Evolutionary conservation across 352 stramenopile genomes (phyloP).

Genomic region (Phytophthora kernoviae): DNA sequence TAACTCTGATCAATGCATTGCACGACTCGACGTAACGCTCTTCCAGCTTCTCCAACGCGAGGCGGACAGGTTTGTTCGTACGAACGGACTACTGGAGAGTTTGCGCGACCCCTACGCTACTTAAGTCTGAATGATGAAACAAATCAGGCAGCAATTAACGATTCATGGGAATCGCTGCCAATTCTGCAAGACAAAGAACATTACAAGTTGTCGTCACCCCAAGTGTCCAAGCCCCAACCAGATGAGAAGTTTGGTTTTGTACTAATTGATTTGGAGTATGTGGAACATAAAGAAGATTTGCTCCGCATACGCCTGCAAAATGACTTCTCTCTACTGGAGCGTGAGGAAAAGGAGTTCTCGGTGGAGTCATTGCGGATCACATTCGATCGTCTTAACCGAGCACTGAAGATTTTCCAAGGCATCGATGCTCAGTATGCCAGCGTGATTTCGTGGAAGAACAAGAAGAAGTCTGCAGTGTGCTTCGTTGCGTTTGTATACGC

Average conservation of each 20-base stretch:
- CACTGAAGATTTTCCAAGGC: slow-evolving; percentile 73
- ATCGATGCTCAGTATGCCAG: slow-evolving; percentile 77
- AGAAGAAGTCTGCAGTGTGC: slow-evolving; percentile 72
- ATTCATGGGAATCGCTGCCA: slow-evolving; percentile 36
- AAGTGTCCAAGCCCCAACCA: slow-evolving; percentile 29
- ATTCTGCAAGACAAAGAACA: slow-evolving; percentile 48
- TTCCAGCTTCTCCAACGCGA: slow-evolving; percentile 83
- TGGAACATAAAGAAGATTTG: slow-evolving; percentile 75
- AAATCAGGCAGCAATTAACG: slow-evolving; percentile 39
- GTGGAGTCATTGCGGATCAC: slow-evolving; percentile 79
- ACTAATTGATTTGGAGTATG: slow-evolving; percentile 66
- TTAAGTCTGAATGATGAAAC: slow-evolving; percentile 52
- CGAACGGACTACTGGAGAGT: slow-evolving; percentile 50
- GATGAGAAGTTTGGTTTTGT: slow-evolving; percentile 62
- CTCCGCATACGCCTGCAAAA: slow-evolving; percentile 63
- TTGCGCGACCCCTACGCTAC: slow-evolving; percentile 48
- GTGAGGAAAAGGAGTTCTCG: slow-evolving; percentile 81
- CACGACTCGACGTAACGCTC: slow-evolving; percentile 67
- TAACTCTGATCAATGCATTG: slow-evolving; percentile 75
- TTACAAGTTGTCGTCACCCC: slow-evolving; percentile 46
- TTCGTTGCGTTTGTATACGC: slow-evolving; percentile 62
- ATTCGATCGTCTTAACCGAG: slow-evolving; percentile 73
- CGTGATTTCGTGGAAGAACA: slow-evolving; percentile 89
- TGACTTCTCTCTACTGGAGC: slow-evolving; percentile 53
- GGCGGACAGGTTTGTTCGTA: slow-evolving; percentile 66